A percentile compares a stretch with the other conserved stretches of the same genome.
phyloP scores from a whole-genome alignment of 108 stramenopile species.

The Fistulifera solaris region DNA sequence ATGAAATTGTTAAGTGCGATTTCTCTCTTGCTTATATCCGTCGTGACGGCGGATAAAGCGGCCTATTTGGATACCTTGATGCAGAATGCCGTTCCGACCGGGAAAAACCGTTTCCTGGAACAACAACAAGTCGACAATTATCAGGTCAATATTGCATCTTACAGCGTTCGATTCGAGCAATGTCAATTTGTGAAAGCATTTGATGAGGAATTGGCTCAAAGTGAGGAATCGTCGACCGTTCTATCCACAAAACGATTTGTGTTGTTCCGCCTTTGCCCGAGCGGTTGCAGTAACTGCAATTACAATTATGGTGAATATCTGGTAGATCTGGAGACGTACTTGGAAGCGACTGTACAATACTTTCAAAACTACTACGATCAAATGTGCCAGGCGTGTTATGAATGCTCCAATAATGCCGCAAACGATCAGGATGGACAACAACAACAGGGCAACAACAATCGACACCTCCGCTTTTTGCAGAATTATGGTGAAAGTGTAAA shows the following conservation, averaged over 20 bases:
- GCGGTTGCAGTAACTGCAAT: conserved; percentile 51
- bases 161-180: conserved; percentile 75
- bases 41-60: conserved; percentile 17
- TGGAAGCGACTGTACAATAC: conserved; percentile 59
- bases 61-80: conserved; percentile 48
- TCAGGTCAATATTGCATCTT: conserved; percentile 58
- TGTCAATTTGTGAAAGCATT: conserved; percentile 83
- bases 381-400: conserved; percentile 71
- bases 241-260: conserved; percentile 72
- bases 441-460: conserved; percentile 13
- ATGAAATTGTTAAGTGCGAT: no score
- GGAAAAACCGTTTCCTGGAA: conserved; percentile 47
- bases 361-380: conserved; percentile 55
- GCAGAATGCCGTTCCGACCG: conserved; percentile 34
- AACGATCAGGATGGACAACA: conserved; percentile 11
- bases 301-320: conserved; percentile 85
- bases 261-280: conserved; percentile 78
- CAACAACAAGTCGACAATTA: conserved; percentile 32
- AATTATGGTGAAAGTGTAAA: conserved; percentile 22
- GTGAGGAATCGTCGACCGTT: conserved; percentile 51
- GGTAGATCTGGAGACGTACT: conserved; percentile 66
- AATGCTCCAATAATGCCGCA: conserved; percentile 21
- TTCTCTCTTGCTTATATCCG: no score
- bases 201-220: conserved; percentile 42
- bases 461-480: conserved; percentile 21